Percentiles rank a stretch among this genome's conserved stretches.
Conservation (phyloP, 2,329 filamentous ascomycete genomes). For the Xylariaceae sp. region DNA sequence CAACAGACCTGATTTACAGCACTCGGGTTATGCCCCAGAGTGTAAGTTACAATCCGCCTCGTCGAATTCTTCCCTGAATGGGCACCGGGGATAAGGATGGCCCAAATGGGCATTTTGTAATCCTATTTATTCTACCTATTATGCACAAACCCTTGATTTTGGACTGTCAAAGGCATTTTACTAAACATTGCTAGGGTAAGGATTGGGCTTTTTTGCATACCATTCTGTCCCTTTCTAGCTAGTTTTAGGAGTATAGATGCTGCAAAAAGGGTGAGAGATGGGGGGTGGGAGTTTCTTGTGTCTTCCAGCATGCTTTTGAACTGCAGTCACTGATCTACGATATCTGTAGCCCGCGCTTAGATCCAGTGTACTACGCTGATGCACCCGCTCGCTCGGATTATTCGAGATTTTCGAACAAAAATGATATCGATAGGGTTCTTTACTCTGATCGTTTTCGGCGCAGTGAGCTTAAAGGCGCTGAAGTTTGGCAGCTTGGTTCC, state of each 20-base stretch:
- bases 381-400: too few relatives aligned
- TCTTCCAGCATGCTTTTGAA: background rate
- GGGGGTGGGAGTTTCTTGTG: too few relatives aligned
- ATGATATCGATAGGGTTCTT: slow-evolving; percentile 14
- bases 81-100: background rate
- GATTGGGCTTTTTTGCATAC: too few relatives aligned
- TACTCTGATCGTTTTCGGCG: background rate
- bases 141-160: too few relatives aligned
- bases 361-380: slow-evolving; percentile 15
- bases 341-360: slow-evolving; percentile 4
- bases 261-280: too few relatives aligned
- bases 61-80: background rate
- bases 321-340: background rate
- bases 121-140: background rate
- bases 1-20: background rate
- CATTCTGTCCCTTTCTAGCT: too few relatives aligned
- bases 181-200: too few relatives aligned
- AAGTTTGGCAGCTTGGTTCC: slow-evolving; percentile 14
- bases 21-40: slow-evolving; percentile 18
- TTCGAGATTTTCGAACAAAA: background rate
- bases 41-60: slow-evolving; percentile 12
- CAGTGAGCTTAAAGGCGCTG: rapidly evolving
- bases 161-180: too few relatives aligned
- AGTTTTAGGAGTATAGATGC: too few relatives aligned
- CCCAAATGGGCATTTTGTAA: background rate